These are phyloP conservation scores for Entophlyctis luteolus DNA, from an alignment of 192 early-diverging fungal genomes.

Conservation along the genomic window DNA sequence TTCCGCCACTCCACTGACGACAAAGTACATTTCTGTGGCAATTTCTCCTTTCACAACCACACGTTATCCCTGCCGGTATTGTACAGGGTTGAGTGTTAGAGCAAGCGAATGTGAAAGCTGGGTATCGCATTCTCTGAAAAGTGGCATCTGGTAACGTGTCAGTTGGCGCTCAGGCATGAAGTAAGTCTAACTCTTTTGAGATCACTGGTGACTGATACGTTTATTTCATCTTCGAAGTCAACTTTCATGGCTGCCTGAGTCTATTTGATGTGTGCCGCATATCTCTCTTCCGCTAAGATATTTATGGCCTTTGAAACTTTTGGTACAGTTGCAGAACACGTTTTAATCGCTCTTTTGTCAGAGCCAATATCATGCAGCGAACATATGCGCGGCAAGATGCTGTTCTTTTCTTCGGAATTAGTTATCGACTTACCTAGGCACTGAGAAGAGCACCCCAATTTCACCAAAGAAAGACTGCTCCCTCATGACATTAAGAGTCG, in stretches of 20 bases:
- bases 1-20: slow-evolving; percentile 45
- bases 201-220: slow-evolving; percentile 49
- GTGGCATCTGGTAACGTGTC: slow-evolving; percentile 40
- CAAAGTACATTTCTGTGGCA: slow-evolving; percentile 53
- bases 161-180: too few relatives aligned
- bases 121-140: slow-evolving; percentile 49
- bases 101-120: slow-evolving; percentile 54
- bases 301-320: slow-evolving; percentile 40
- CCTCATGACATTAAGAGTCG: slow-evolving; percentile 51
- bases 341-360: slow-evolving; percentile 49
- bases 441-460: slow-evolving; percentile 68
- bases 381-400: slow-evolving; percentile 50
- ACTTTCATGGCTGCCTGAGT: slow-evolving; percentile 38
- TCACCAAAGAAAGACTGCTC: slow-evolving; percentile 77
- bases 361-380: slow-evolving; percentile 45
- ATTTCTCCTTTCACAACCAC: slow-evolving; percentile 48
- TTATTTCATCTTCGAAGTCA: slow-evolving; percentile 55
- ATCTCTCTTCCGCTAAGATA: slow-evolving; percentile 49
- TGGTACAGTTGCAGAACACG: slow-evolving; percentile 39
- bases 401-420: slow-evolving; percentile 32
- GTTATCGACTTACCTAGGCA: slow-evolving; percentile 49
- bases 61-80: slow-evolving; percentile 39
- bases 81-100: slow-evolving; percentile 42
- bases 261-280: slow-evolving; percentile 49
- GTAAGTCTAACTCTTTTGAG: slow-evolving; percentile 41